Conservation (phyloP, 2,329 filamentous ascomycete genomes). For the Ophiocordyceps camponoti-leonardi region DNA sequence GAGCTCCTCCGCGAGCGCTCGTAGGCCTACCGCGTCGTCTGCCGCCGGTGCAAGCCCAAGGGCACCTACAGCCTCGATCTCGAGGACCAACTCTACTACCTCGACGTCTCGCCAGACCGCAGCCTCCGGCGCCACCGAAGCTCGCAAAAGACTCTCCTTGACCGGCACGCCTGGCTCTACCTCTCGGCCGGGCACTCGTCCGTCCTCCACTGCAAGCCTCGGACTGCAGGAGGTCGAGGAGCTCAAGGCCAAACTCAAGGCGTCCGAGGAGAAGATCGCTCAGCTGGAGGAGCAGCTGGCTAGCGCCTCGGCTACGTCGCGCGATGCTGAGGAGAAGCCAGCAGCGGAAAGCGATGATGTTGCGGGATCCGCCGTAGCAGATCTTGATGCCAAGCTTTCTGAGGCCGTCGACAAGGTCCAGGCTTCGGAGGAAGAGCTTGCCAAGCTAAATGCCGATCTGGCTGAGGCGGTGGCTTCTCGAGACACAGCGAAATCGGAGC, state of each 20-base stretch:
- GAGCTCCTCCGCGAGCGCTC: constrained; percentile 7
- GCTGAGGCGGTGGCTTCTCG: constrained; percentile 29
- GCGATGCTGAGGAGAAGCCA: constrained; percentile 22
- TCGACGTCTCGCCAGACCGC: constrained; percentile 18
- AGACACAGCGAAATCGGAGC: constrained; percentile 28
- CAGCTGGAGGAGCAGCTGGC: constrained; percentile 24
- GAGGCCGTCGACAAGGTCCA: constrained; percentile 33
- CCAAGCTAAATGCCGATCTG: constrained; percentile 30
- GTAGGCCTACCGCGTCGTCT: constrained; percentile 15
- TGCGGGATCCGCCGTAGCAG: constrained; percentile 29
- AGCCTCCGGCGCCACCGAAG: constrained; percentile 23
- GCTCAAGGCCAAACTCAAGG: constrained; percentile 37
- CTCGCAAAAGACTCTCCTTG: constrained; percentile 40
- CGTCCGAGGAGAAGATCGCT: constrained; percentile 32
- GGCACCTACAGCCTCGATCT: constrained; percentile 11
- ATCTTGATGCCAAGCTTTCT: constrained; percentile 27
- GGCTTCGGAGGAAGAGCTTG: constrained; percentile 31
- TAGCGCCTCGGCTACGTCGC: constrained; percentile 17
- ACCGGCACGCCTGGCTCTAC: constrained; percentile 21
- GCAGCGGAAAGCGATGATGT: constrained; percentile 22
- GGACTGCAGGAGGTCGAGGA: constrained; percentile 40
- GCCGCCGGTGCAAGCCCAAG: constrained; percentile 20
- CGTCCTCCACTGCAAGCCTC: constrained; percentile 21
- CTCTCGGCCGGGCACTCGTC: constrained; percentile 20
- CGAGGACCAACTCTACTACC: constrained; percentile 13